Percentiles rank a stretch among this genome's conserved stretches.
phyloP scores from a whole-genome alignment of 805 yeast species.

The Kazachstania taianensis region DNA sequence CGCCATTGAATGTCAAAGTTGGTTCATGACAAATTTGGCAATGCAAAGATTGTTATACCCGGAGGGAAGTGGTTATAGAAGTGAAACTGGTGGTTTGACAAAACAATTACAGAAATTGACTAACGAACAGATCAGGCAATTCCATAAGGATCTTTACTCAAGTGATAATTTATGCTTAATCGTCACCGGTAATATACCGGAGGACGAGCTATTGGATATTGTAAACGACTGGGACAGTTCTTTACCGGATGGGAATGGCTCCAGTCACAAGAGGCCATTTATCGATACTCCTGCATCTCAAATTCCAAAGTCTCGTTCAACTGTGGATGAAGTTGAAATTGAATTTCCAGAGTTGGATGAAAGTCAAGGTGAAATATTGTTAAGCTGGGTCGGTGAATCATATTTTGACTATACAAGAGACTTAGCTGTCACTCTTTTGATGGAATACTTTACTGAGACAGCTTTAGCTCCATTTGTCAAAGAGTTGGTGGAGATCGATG shows the following conservation, averaged over 20 bases:
- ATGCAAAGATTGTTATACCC: conserved; percentile 48
- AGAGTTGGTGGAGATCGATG: conserved; percentile 65
- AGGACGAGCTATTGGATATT: conserved; percentile 51
- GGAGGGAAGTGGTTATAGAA: conserved; percentile 66
- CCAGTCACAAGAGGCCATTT: conserved; percentile 55
- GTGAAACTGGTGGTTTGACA: conserved; percentile 90
- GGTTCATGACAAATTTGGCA: conserved; percentile 52
- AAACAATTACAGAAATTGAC: conserved; percentile 63
- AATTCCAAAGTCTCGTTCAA: conserved; percentile 36
- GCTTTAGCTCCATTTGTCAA: conserved; percentile 68
- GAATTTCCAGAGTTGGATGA: conserved; percentile 89
- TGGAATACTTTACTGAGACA: conserved; percentile 65
- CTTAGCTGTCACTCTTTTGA: conserved; percentile 61
- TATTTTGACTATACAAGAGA: conserved; percentile 41
- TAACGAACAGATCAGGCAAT: conserved; percentile 62
- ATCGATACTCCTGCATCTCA: conserved; percentile 46
- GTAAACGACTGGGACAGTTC: conserved; percentile 53
- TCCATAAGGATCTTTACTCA: conserved; percentile 62
- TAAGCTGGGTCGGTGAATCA: conserved; percentile 79
- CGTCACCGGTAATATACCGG: conserved; percentile 78
- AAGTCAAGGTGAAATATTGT: conserved; percentile 59
- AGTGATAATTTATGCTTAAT: conserved; percentile 79
- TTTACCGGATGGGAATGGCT: conserved; percentile 33
- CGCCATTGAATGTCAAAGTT: conserved; percentile 72
- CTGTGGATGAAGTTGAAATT: conserved; percentile 39